Conservation (phyloP, 257 asterid species). For the Lycium ferocissimum region DNA sequence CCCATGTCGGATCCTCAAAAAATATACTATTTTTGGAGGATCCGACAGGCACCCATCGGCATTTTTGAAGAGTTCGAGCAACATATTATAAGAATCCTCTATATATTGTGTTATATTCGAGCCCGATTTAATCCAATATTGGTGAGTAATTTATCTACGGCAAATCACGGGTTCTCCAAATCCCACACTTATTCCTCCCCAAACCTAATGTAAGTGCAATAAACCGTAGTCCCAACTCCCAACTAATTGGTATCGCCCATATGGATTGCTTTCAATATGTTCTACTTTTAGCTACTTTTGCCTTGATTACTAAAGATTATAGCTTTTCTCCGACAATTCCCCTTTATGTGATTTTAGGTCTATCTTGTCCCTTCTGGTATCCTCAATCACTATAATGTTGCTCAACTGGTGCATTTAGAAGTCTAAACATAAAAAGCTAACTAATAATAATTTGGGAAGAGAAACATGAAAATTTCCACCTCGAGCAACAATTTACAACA, state of each 20-base stretch:
- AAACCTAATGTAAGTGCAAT: neutral
- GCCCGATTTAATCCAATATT: neutral
- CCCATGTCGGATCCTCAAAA: too few species aligned
- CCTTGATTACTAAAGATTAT: neutral
- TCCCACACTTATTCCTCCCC: neutral
- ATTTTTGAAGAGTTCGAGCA: too few species aligned
- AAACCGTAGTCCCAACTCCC: neutral
- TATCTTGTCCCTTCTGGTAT: slow-evolving; percentile 1
- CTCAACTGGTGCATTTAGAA: neutral
- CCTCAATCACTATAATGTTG: slow-evolving; percentile 1
- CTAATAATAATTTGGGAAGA: neutral
- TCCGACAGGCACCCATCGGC: too few species aligned
- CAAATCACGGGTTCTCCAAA: slow-evolving; percentile 9
- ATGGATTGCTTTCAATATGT: slow-evolving; percentile 10
- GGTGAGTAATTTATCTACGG: neutral
- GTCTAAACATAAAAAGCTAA: neutral
- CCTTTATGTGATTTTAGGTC: neutral
- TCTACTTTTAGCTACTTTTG: neutral
- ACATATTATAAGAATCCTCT: neutral
- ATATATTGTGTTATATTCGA: neutral
- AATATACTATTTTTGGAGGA: too few species aligned
- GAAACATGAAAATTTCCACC: slow-evolving; percentile 17
- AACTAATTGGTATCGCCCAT: slow-evolving; percentile 5
- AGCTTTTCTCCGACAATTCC: neutral
- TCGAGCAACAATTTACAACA: slow-evolving; percentile 15